These are phyloP conservation scores for Penicillium chermesinum DNA, from an alignment of 495 filamentous ascomycete genomes.

Conservation along the genomic window DNA sequence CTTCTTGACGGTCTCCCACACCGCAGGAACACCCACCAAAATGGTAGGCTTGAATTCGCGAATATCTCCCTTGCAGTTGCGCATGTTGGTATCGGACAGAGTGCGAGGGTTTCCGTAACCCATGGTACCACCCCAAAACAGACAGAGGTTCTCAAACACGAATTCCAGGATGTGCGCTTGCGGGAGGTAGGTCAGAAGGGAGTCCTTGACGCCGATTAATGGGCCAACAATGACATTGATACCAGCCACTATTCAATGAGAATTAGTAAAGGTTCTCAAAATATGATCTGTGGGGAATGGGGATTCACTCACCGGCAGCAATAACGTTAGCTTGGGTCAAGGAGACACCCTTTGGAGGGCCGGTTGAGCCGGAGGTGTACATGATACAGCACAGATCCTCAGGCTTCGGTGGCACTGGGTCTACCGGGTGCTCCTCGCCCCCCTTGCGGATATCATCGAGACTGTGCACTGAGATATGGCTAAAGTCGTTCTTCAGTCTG, in stretches of 20 bases:
- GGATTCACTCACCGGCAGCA: constrained; percentile 63
- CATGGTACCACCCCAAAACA: constrained; percentile 96
- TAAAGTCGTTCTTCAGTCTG: constrained; percentile 65
- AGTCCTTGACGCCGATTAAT: constrained; percentile 82
- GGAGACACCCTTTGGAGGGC: constrained; percentile 91
- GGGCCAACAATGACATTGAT: constrained; percentile 79
- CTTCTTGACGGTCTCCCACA: constrained; percentile 98
- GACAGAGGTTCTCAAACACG: constrained; percentile 88
- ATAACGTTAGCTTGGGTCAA: constrained; percentile 86
- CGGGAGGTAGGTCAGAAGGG: constrained; percentile 85
- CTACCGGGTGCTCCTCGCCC: constrained; percentile 76
- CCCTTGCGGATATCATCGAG: constrained; percentile 80
- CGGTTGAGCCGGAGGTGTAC: constrained; percentile 99
- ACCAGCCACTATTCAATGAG: constrained; percentile 48
- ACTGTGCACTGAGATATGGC: constrained; percentile 68
- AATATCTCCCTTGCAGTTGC: constrained; percentile 94
- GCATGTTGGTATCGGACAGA: constrained; percentile 80
- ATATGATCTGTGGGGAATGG: not conserved
- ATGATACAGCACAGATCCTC: constrained; percentile 97
- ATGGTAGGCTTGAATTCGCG: constrained; percentile 88
- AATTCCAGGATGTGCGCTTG: constrained; percentile 95
- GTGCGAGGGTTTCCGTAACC: constrained; percentile 95
- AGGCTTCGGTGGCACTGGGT: constrained; percentile 71
- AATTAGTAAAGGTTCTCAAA: not conserved
- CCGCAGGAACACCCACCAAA: constrained; percentile 90